These are phyloP conservation scores for Brassica incana DNA, from an alignment of 345 rosid species.

Conservation along the genomic window DNA sequence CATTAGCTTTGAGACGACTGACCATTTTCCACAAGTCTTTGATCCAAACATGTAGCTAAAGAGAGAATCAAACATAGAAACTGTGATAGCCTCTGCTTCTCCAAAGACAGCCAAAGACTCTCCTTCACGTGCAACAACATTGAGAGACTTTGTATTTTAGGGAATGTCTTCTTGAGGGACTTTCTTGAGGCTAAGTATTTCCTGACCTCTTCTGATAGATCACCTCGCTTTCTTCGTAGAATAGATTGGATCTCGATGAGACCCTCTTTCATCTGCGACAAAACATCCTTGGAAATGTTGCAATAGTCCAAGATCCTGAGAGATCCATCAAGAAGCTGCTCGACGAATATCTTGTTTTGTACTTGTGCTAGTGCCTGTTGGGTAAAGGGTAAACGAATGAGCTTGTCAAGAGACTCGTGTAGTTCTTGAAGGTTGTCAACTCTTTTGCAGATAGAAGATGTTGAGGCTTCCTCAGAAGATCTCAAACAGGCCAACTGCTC, in stretches of 20 bases:
- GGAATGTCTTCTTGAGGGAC: background rate
- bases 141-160: background rate
- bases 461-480: background rate
- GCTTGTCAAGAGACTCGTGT: slow-evolving; percentile 27
- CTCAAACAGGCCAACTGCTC: background rate
- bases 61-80: background rate
- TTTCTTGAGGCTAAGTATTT: slow-evolving; percentile 23
- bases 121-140: background rate
- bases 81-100: background rate
- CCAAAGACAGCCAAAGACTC: background rate
- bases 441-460: slow-evolving; percentile 1
- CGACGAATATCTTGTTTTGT: slow-evolving; percentile 1
- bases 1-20: background rate
- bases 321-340: slow-evolving; percentile 40
- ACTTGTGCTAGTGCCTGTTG: slow-evolving; percentile 33
- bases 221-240: slow-evolving; percentile 7
- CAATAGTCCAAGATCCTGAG: slow-evolving; percentile 37
- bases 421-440: slow-evolving; percentile 29
- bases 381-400: slow-evolving; percentile 27
- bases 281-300: slow-evolving; percentile 33
- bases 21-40: background rate
- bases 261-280: slow-evolving; percentile 36
- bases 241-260: slow-evolving; percentile 24
- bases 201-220: slow-evolving; percentile 7
- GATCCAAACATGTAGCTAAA: background rate